Evolutionary conservation across 208 protist genomes (phyloP).

Genomic region (Leishmania mexicana): DNA sequence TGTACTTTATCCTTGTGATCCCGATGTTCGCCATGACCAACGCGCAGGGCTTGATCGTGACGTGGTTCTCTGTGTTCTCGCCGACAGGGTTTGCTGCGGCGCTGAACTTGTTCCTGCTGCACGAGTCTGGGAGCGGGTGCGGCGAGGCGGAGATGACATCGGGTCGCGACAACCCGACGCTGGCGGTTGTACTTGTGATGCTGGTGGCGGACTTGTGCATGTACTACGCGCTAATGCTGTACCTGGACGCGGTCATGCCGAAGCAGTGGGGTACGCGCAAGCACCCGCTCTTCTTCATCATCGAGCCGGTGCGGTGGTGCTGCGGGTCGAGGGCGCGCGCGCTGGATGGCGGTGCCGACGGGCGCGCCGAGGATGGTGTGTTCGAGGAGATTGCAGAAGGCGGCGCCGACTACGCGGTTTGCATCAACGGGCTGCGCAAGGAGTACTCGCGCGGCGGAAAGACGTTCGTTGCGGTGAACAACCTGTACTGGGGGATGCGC

Average conservation of each 20-base stretch:
- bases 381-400: constrained; percentile 27
- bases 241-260: constrained; percentile 75
- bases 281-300: constrained; percentile 74
- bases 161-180: constrained; percentile 10
- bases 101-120: constrained; percentile 38
- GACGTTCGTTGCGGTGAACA: constrained; percentile 68
- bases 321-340: not conserved
- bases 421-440: constrained; percentile 19
- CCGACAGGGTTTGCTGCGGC: constrained; percentile 44
- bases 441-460: constrained; percentile 43
- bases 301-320: constrained; percentile 36
- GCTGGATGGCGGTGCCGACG: constrained; percentile 28
- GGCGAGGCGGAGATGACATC: constrained; percentile 27
- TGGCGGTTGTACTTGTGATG: constrained; percentile 41
- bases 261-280: constrained; percentile 57
- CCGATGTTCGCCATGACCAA: constrained; percentile 53
- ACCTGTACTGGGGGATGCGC: constrained; percentile 73
- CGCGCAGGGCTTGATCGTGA: constrained; percentile 21
- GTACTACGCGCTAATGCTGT: constrained; percentile 71
- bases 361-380: constrained; percentile 32
- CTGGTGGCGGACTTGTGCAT: constrained; percentile 45
- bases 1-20: constrained; percentile 67
- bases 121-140: constrained; percentile 39
- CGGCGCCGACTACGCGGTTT: too few species aligned
- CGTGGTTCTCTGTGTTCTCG: constrained; percentile 40